Conservation (phyloP, 129 eudicot species). For the Rutidosis leptorrhynchoides region DNA sequence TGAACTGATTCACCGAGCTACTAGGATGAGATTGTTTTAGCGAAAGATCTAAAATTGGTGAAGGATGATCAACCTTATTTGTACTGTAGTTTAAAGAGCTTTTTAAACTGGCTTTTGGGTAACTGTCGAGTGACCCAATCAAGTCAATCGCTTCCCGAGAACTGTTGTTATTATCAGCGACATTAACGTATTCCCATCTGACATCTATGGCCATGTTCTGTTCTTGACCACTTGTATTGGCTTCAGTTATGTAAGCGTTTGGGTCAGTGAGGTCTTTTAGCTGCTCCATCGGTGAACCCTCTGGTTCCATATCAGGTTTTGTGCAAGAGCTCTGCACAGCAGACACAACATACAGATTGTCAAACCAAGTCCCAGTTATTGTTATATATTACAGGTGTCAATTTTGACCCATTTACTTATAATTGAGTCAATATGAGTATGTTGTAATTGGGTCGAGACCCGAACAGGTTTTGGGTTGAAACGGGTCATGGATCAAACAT, state of each 20-base stretch:
- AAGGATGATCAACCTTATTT: constrained; percentile 52
- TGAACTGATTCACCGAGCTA: constrained; percentile 59
- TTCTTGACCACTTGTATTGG: constrained; percentile 26
- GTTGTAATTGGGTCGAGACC: not conserved
- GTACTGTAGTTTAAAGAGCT: constrained; percentile 37
- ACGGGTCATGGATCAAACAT: too few species aligned
- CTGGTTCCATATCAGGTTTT: constrained; percentile 72
- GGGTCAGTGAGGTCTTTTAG: constrained; percentile 37
- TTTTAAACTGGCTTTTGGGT: constrained; percentile 46
- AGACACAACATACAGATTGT: constrained; percentile 4
- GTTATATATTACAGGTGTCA: not conserved
- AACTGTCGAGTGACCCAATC: constrained; percentile 68
- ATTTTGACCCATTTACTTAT: not conserved
- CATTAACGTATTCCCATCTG: constrained; percentile 31
- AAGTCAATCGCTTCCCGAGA: constrained; percentile 87
- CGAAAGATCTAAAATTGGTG: constrained; percentile 69
- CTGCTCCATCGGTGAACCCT: constrained; percentile 41
- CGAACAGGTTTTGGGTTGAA: not conserved
- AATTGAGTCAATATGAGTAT: not conserved
- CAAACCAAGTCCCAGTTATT: not conserved
- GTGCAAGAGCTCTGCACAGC: constrained; percentile 87
- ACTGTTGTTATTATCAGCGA: constrained; percentile 22
- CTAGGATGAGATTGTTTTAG: constrained; percentile 63
- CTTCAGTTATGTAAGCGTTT: constrained; percentile 31
- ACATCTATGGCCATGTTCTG: constrained; percentile 34